These are phyloP conservation scores for Phoma herbarum DNA, from an alignment of 2,329 filamentous ascomycete genomes.

Conservation along the genomic window DNA sequence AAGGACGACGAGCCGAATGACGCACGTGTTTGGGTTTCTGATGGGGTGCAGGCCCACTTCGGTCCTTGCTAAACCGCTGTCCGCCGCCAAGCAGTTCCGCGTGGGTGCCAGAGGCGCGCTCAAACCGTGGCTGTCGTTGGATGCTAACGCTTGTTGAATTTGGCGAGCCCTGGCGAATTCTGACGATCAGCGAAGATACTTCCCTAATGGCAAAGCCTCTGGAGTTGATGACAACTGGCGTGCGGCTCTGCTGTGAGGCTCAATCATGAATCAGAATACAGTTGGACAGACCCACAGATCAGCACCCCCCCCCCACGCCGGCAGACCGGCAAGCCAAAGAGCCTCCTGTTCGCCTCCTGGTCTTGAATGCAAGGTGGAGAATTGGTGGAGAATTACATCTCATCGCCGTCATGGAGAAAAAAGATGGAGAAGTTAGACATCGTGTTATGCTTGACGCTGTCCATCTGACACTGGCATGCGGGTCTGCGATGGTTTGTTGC, in stretches of 20 bases:
- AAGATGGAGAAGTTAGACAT: slow-evolving; percentile 5
- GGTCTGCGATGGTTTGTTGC: slow-evolving; percentile 4
- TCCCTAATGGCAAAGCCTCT: slow-evolving; percentile 2
- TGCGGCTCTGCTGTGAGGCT: slow-evolving; percentile 7
- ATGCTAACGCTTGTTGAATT: slow-evolving; percentile 15
- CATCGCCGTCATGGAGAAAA: slow-evolving; percentile 20
- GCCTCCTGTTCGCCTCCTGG: slow-evolving; percentile 19
- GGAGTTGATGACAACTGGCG: neutral
- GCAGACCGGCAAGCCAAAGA: slow-evolving; percentile 19
- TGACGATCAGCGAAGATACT: slow-evolving; percentile 1
- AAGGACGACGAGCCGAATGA: slow-evolving; percentile 17
- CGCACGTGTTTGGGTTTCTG: slow-evolving; percentile 17
- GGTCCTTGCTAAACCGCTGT: slow-evolving; percentile 15
- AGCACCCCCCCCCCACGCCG: slow-evolving; percentile 20
- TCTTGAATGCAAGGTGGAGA: slow-evolving; percentile 13
- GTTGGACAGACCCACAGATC: slow-evolving; percentile 20
- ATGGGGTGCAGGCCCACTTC: slow-evolving; percentile 19
- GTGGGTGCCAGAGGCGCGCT: slow-evolving; percentile 2
- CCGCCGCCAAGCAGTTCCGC: slow-evolving; percentile 20
- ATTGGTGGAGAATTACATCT: slow-evolving; percentile 23
- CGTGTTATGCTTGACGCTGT: slow-evolving; percentile 4
- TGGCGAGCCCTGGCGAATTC: slow-evolving; percentile 4
- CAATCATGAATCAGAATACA: slow-evolving; percentile 9
- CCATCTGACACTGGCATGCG: slow-evolving; percentile 3
- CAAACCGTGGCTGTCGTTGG: neutral